These are phyloP conservation scores for Hypoxylon fragiforme DNA, from an alignment of 495 filamentous ascomycete genomes.

Conservation along the genomic window DNA sequence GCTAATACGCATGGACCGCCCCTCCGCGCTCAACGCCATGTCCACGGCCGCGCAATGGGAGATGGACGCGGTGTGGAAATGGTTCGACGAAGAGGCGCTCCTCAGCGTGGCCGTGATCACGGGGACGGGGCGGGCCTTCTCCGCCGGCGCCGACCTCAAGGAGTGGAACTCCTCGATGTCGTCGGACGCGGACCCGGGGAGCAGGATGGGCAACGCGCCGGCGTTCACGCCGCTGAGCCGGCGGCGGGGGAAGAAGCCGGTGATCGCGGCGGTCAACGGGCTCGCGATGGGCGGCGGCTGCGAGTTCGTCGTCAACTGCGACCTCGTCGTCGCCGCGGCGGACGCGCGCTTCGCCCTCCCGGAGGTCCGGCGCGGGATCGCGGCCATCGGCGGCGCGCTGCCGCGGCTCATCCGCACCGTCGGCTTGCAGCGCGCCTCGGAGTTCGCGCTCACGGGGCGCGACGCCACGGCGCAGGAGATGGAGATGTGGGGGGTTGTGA, in stretches of 20 bases:
- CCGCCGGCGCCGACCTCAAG: conserved; percentile 61
- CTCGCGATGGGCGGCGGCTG: conserved; percentile 74
- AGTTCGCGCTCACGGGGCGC: conserved; percentile 74
- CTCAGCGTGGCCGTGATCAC: conserved; percentile 57
- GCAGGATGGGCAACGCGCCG: conserved; percentile 54
- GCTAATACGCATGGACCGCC: conserved; percentile 59
- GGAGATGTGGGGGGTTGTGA: conserved; percentile 72
- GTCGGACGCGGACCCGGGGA: conserved; percentile 37
- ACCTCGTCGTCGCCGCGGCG: conserved; percentile 68
- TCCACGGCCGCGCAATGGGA: conserved; percentile 47
- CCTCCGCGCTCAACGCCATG: conserved; percentile 54
- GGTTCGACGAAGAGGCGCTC: conserved; percentile 51
- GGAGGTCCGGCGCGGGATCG: conserved; percentile 72
- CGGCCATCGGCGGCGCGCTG: conserved; percentile 72
- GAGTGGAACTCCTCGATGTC: conserved; percentile 47
- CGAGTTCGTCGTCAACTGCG: conserved; percentile 74
- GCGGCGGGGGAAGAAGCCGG: conserved; percentile 63
- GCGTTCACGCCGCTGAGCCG: conserved; percentile 56
- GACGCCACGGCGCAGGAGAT: conserved; percentile 65
- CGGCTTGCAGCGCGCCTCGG: conserved; percentile 69
- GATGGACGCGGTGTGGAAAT: conserved; percentile 49
- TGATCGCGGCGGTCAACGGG: conserved; percentile 81
- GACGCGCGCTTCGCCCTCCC: conserved; percentile 68
- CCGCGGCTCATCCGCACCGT: conserved; percentile 71
- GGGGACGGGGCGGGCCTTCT: conserved; percentile 56